Percentiles rank a stretch among this genome's conserved stretches.
phyloP scores from a whole-genome alignment of 176 grass and related monocot species.

The Oryza meridionalis region DNA sequence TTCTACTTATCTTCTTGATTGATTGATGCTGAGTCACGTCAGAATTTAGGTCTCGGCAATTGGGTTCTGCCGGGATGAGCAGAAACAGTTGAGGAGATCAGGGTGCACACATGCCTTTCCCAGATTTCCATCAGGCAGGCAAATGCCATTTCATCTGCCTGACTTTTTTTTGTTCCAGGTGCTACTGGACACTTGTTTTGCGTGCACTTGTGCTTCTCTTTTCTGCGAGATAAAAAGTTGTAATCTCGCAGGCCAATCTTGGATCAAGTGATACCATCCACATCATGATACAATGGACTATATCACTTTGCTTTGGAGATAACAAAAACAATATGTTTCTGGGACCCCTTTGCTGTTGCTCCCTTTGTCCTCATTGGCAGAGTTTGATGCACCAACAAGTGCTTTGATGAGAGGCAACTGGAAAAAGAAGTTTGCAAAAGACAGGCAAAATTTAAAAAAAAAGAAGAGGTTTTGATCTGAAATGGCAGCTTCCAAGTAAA shows the following conservation, averaged over 20 bases:
- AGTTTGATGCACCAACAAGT: slow-evolving; percentile 17
- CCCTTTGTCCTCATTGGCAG: slow-evolving; percentile 23
- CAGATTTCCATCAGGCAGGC: slow-evolving; percentile 35
- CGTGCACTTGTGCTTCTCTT: slow-evolving; percentile 31
- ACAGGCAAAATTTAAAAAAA: slow-evolving; percentile 5
- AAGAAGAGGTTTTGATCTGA: neutral
- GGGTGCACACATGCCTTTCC: neutral
- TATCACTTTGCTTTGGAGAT: slow-evolving; percentile 12
- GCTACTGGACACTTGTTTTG: slow-evolving; percentile 19
- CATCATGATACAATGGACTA: slow-evolving; percentile 25
- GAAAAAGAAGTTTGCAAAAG: slow-evolving; percentile 4
- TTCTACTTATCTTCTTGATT: slow-evolving; percentile 10
- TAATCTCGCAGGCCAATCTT: slow-evolving; percentile 30
- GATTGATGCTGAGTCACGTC: slow-evolving; percentile 7
- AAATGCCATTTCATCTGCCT: neutral
- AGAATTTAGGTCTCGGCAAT: slow-evolving; percentile 38
- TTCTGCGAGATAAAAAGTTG: neutral
- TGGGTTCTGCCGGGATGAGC: neutral
- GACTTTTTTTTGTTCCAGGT: slow-evolving; percentile 8
- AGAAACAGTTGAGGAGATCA: slow-evolving; percentile 11
- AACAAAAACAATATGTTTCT: slow-evolving; percentile 45
- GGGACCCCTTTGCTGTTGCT: slow-evolving; percentile 5
- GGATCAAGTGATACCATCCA: slow-evolving; percentile 38
- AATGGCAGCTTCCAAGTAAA: neutral
- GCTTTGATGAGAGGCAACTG: slow-evolving; percentile 1